phyloP scores from a whole-genome alignment of 2,329 filamentous ascomycete genomes.

The Neonectria sp. region DNA sequence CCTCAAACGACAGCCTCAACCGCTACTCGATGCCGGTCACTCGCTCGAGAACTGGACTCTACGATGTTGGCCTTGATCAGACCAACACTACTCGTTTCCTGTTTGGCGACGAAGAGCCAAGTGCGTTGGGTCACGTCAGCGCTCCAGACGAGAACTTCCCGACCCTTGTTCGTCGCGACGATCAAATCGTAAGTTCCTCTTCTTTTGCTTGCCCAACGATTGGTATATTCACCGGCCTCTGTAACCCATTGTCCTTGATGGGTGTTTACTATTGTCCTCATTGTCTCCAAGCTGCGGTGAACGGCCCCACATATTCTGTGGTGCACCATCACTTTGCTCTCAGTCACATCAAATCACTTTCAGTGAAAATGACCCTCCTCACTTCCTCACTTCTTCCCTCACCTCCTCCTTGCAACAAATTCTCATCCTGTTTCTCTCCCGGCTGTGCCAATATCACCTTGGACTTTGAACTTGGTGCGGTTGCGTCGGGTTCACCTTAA shows the following conservation, averaged over 20 bases:
- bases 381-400: constrained; percentile 26
- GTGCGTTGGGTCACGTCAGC: constrained; percentile 65
- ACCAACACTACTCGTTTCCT: constrained; percentile 90
- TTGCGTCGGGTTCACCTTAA: constrained; percentile 12
- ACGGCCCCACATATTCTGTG: constrained; percentile 42
- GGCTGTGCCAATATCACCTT: neutral
- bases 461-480: neutral
- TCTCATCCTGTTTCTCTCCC: constrained; percentile 11
- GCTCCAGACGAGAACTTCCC: constrained; percentile 89
- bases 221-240: neutral
- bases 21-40: constrained; percentile 96
- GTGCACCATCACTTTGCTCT: constrained; percentile 36
- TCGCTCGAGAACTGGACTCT: constrained; percentile 75
- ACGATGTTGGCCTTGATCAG: constrained; percentile 81
- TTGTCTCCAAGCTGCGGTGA: constrained; percentile 26
- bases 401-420: constrained; percentile 11
- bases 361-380: constrained; percentile 26
- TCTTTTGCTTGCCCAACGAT: constrained; percentile 13
- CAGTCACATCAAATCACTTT: constrained; percentile 24
- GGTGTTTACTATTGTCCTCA: constrained; percentile 29
- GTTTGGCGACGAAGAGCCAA: constrained; percentile 82
- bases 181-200: constrained; percentile 65
- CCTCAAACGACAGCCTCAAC: constrained; percentile 73
- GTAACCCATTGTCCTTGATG: constrained; percentile 26
- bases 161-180: constrained; percentile 79